Evolutionary conservation across 2,329 filamentous ascomycete genomes (phyloP), one percentile per base, ranked within the genome.

Genomic region (Pyrenochaeta sp.): DNA sequence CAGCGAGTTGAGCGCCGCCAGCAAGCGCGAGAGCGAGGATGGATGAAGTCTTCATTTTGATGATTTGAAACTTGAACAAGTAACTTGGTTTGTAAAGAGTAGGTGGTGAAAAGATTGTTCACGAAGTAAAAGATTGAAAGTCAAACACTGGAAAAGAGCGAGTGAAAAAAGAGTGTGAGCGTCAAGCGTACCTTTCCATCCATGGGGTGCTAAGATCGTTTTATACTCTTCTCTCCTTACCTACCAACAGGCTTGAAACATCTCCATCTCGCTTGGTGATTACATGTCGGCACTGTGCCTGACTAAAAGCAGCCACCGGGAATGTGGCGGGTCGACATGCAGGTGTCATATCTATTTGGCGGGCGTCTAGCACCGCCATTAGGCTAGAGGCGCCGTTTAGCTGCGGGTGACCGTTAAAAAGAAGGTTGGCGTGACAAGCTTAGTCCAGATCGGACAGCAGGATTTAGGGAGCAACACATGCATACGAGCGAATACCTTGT

Each of bases 31-130:
- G 60, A 51, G 66, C 66, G 45, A 67, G 45, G 29, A 72, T 51
- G 27, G 67, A 66, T 45, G 72, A 67, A 45, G 72, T 61, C 69
- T 70, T 74, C 73, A 75, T 75, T 47, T 45, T 62, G 51, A 44
- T 23, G 32, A 17, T 36, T 41, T 55, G 49, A 49, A 36, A 52
- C 23, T 47, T 42, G 45, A 18, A 39, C 14, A 42, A 53, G 51
- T 44, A 20, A 27, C 27, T 43, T 58, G 51, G 33, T 53, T 21
- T 47, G 44, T 56, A 57, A 63, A 58, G 54, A 63, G 51, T 27
- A 57, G 53, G 32, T 43, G 53, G 52, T 53, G 35, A 52, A 63
- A 49, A 42, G 45, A 58, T 60, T 49, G 56, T 27, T 27, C 23
- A 54, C 47, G 53, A 62, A 55, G 51, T 52, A 47, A 27, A 54